Evolutionary conservation across 2,329 filamentous ascomycete genomes (phyloP).

Genomic region (Neocatenulostroma microsporum): DNA sequence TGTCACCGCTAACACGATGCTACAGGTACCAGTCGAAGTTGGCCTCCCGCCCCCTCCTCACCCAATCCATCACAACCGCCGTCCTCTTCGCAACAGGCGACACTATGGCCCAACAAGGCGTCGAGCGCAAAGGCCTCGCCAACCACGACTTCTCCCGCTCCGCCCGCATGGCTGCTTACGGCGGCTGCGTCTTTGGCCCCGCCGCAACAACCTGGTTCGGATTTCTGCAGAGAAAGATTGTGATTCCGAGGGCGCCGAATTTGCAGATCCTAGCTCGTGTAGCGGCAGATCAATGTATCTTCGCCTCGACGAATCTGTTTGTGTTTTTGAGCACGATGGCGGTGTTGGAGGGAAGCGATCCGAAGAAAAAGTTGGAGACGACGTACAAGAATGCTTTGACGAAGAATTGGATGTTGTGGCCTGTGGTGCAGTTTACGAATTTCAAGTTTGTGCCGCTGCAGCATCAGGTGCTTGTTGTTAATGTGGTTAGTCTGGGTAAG

Average conservation of each 20-base stretch:
- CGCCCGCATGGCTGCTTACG: constrained; percentile 71
- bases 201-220: constrained; percentile 81
- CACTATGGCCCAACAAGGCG: constrained; percentile 78
- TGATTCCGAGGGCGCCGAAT: constrained; percentile 53
- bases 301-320: constrained; percentile 75
- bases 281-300: constrained; percentile 69
- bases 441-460: constrained; percentile 81
- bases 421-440: constrained; percentile 73
- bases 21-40: constrained; percentile 77
- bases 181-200: constrained; percentile 75
- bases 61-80: constrained; percentile 81
- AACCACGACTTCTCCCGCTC: constrained; percentile 67
- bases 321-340: constrained; percentile 81
- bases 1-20: constrained; percentile 2
- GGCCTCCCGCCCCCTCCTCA: constrained; percentile 74
- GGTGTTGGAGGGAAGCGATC: constrained; percentile 38
- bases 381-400: constrained; percentile 65
- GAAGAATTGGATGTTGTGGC: constrained; percentile 87
- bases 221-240: constrained; percentile 65
- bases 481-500: constrained; percentile 64
- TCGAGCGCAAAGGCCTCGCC: constrained; percentile 70
- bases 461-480: constrained; percentile 78
- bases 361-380: constrained; percentile 61
- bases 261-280: constrained; percentile 70
- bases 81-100: constrained; percentile 91